A percentile compares a stretch with the other conserved stretches of the same genome.
Conservation (phyloP, 371 early-diverging fungal genomes). For the Zancudomyces culisetae region DNA sequence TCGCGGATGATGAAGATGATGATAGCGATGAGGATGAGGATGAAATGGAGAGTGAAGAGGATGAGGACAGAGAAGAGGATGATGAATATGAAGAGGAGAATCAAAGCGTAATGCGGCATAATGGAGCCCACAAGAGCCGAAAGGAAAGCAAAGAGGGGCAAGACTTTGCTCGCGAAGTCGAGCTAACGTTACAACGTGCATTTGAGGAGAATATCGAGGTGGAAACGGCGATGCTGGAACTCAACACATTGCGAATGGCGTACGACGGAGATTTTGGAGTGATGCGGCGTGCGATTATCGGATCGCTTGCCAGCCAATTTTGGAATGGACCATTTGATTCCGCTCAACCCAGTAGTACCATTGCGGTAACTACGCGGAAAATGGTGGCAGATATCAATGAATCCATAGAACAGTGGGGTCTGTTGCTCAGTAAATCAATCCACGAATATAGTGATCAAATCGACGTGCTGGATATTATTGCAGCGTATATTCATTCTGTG, state of each 20-base stretch:
- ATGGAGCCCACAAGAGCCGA: neutral
- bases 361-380: slow-evolving; percentile 6
- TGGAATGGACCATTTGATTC: neutral
- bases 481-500: slow-evolving; percentile 26
- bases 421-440: slow-evolving; percentile 42
- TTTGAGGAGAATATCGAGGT: slow-evolving; percentile 53
- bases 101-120: neutral
- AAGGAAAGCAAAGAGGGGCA: slow-evolving; percentile 13
- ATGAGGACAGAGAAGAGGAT: slow-evolving; percentile 24
- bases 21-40: slow-evolving; percentile 10
- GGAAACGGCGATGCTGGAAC: slow-evolving; percentile 63
- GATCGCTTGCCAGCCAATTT: slow-evolving; percentile 30
- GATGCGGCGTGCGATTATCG: slow-evolving; percentile 52
- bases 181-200: slow-evolving; percentile 58
- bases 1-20: slow-evolving; percentile 14
- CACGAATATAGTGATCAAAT: slow-evolving; percentile 55
- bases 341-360: no score
- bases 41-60: slow-evolving; percentile 11
- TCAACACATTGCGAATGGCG: slow-evolving; percentile 79
- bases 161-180: slow-evolving; percentile 60
- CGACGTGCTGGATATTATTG: slow-evolving; percentile 42
- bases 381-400: slow-evolving; percentile 13
- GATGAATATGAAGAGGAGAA: neutral
- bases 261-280: slow-evolving; percentile 62
- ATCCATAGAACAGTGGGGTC: slow-evolving; percentile 45